These are phyloP conservation scores for Diaporthe batatas DNA, from an alignment of 2,329 filamentous ascomycete species.

Conservation along the genomic window DNA sequence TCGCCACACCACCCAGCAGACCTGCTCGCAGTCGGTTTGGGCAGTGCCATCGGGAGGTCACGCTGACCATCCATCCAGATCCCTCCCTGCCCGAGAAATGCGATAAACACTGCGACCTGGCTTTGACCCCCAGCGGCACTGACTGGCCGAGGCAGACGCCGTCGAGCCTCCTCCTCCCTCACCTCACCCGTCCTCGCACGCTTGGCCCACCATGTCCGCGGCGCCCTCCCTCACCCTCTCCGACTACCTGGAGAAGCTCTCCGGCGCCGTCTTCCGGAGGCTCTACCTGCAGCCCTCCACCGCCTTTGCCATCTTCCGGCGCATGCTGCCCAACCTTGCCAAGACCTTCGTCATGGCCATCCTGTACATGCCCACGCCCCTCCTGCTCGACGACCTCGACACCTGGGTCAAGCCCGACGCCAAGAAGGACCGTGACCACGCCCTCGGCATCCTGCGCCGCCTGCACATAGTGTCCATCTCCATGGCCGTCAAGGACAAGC, in stretches of 20 bases:
- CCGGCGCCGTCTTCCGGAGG: conserved; percentile 88
- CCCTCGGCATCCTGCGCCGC: conserved; percentile 82
- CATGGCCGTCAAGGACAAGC: conserved; percentile 69
- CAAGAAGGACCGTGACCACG: conserved; percentile 82
- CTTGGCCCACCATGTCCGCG: conserved; percentile 55
- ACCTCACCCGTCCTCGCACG: background rate
- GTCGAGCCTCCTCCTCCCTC: conserved; percentile 15
- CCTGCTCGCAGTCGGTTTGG: conserved; percentile 28
- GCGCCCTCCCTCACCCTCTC: conserved; percentile 73
- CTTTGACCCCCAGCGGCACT: background rate
- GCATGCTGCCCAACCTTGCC: conserved; percentile 94
- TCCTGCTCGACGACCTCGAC: conserved; percentile 85
- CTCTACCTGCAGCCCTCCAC: conserved; percentile 97
- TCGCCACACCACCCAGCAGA: conserved; percentile 17
- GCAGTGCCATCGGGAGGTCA: conserved; percentile 16
- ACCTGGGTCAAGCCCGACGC: conserved; percentile 81
- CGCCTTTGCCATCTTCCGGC: conserved; percentile 93
- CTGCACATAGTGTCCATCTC: conserved; percentile 87
- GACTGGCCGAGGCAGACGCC: conserved; percentile 10
- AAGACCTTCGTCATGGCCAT: conserved; percentile 97
- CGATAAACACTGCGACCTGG: conserved; percentile 9
- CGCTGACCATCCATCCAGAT: background rate
- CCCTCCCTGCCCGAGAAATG: conserved; percentile 1
- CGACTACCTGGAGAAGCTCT: conserved; percentile 93
- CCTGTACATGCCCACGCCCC: conserved; percentile 87